Base-by-base conservation (phyloP, 1,139 yeast genomes). In the Debaryomyces subglobosus region DNA sequence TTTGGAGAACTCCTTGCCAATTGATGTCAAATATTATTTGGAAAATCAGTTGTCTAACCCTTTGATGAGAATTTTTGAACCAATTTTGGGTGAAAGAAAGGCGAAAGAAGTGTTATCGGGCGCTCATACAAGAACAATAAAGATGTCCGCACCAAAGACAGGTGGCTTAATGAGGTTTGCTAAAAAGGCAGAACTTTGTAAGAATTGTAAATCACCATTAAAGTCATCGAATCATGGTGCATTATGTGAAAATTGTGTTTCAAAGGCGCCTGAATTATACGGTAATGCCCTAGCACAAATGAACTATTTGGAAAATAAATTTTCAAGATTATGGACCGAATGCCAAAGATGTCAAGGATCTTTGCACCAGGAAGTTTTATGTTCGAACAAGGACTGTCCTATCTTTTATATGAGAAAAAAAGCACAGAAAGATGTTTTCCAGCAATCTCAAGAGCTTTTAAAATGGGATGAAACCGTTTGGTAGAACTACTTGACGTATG, bases 261-360 rank as follows among this genome's bases (percentile, higher is more conserved):
- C 77, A 20, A 82, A 81, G 53, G 91, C 95, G 0, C 92, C 95
- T 2, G 86, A 82, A 59, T 68, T 91, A 34, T 94, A 91, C 61
- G 84, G 92, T 21, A 81, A 82, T 52, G 91, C 96, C 5, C 70
- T 95, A 45, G 86, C 89, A 5, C 86, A 84, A 52, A 85, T 92
- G 78, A 88, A 90, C 60, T 84, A 83, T 44, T 69, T 94, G 55
- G 97, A 95, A 63, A 81, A 82, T 53, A 86, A 87, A 59, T 95
- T 90, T 61, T 86, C 96, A 1, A 75, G 96, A 54, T 72, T 95
- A 51, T 95, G 99, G 99, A 94, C 99, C 0, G 97, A 95, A 63
- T 95, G 99, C 65, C 99, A 95, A 69, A 77, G 98, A 55, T 95
- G 99, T 66, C 98, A 95, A 60, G 98, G 98, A 0, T 89, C 96